Percentiles rank a stretch among this genome's conserved stretches.
Conservation (phyloP, 768 basidiomycete genomes). For the Rhodosporidiobolus sp. region DNA sequence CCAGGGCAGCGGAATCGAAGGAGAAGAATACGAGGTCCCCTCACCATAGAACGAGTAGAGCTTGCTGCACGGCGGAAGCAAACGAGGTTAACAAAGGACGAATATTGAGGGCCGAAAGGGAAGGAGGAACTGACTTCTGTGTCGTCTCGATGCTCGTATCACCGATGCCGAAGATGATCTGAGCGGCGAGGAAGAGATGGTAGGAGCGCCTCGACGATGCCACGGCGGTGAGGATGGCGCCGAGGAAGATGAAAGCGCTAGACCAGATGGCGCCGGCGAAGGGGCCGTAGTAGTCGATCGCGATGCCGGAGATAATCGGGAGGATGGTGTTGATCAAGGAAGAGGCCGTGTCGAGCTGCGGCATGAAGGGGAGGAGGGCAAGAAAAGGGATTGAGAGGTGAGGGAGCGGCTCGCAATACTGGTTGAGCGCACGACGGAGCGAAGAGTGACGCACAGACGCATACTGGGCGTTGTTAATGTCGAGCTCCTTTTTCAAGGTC, state of each 20-base stretch:
- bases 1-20: too few relatives aligned
- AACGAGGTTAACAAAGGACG: too few relatives aligned
- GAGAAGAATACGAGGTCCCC: too few relatives aligned
- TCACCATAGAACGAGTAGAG: slow-evolving; percentile 15
- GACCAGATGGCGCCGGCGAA: background rate
- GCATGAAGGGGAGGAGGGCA: background rate
- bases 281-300: slow-evolving; percentile 27
- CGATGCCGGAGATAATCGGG: slow-evolving; percentile 15
- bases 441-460: slow-evolving; percentile 5
- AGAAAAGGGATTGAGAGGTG: background rate
- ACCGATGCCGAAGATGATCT: slow-evolving; percentile 25
- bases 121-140: too few relatives aligned
- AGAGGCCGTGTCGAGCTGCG: slow-evolving; percentile 16
- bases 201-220: background rate
- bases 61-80: too few relatives aligned
- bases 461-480: slow-evolving; percentile 26
- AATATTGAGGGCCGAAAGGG: too few relatives aligned
- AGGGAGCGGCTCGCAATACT: background rate
- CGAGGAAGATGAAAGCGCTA: slow-evolving; percentile 11
- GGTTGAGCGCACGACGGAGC: too few relatives aligned
- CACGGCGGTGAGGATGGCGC: slow-evolving; percentile 12
- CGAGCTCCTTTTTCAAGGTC: slow-evolving; percentile 19
- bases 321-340: slow-evolving; percentile 29
- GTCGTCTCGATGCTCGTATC: slow-evolving; percentile 14
- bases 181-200: slow-evolving; percentile 7